Evolutionary conservation across 1,139 yeast genomes (phyloP).

Genomic region (Meyerozyma athensensis): DNA sequence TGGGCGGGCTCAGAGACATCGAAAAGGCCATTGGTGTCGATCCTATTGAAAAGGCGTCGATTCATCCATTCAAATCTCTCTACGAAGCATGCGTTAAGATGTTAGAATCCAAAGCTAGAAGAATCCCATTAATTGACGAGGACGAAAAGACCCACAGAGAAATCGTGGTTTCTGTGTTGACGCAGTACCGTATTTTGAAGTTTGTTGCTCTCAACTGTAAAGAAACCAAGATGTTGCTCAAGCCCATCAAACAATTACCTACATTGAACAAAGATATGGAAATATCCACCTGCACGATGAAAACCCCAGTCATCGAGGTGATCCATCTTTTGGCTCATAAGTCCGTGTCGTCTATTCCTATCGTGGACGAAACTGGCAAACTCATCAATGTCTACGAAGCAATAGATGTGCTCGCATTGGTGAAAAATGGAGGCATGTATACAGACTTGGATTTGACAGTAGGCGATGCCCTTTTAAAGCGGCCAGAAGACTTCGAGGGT

Average conservation of each 20-base stretch:
- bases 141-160: constrained; percentile 92
- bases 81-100: constrained; percentile 93
- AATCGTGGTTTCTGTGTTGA: constrained; percentile 89
- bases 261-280: constrained; percentile 57
- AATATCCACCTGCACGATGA: constrained; percentile 79
- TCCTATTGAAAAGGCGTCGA: constrained; percentile 82
- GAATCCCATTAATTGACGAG: constrained; percentile 91
- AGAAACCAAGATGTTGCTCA: constrained; percentile 80
- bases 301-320: constrained; percentile 91
- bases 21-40: constrained; percentile 86
- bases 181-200: constrained; percentile 93
- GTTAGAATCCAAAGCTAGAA: constrained; percentile 84
- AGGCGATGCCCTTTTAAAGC: constrained; percentile 91
- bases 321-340: constrained; percentile 75
- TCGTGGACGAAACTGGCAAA: constrained; percentile 72
- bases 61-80: constrained; percentile 86
- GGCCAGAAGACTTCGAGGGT: constrained; percentile 97
- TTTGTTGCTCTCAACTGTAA: constrained; percentile 95
- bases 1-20: constrained; percentile 80
- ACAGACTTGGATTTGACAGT: constrained; percentile 88
- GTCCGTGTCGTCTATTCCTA: constrained; percentile 88
- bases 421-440: constrained; percentile 83
- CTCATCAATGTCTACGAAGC: constrained; percentile 93
- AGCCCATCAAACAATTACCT: constrained; percentile 65
- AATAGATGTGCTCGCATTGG: constrained; percentile 86